Evolutionary conservation across 2,329 filamentous ascomycete genomes (phyloP).

Genomic region (Aspergillus sp.): DNA sequence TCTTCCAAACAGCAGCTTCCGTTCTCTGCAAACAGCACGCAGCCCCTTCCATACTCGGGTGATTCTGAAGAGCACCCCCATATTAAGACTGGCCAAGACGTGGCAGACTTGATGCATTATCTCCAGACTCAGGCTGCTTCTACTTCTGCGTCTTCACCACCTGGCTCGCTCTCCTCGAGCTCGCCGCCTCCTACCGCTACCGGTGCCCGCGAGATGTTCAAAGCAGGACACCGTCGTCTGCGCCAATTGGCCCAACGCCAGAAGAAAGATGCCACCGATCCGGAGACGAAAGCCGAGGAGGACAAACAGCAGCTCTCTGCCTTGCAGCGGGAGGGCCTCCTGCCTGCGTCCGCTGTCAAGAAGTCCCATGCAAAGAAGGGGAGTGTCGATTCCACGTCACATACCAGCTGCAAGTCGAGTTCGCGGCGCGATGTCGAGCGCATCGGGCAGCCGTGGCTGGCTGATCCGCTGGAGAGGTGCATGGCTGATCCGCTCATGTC

Average conservation of each 20-base stretch:
- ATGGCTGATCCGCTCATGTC: constrained; percentile 8
- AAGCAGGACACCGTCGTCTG: constrained; percentile 29
- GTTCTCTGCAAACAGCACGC: neutral
- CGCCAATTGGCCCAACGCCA: constrained; percentile 28
- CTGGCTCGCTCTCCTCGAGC: constrained; percentile 4
- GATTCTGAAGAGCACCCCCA: neutral
- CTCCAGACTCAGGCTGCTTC: neutral
- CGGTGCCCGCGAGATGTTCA: constrained; percentile 22
- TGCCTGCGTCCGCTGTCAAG: constrained; percentile 12
- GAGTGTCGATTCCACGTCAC: constrained; percentile 15
- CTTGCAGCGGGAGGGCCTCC: constrained; percentile 26
- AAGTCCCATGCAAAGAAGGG: constrained; percentile 14
- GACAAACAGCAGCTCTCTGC: constrained; percentile 21
- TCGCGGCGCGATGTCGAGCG: constrained; percentile 29
- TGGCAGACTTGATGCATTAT: neutral
- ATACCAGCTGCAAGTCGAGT: constrained; percentile 13
- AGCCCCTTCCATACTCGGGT: neutral
- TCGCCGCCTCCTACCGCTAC: constrained; percentile 3
- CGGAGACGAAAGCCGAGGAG: constrained; percentile 19
- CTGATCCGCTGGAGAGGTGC: constrained; percentile 16
- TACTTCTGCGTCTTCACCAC: constrained; percentile 7
- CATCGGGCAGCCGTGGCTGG: constrained; percentile 33
- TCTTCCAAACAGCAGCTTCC: neutral
- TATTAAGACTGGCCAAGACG: neutral
- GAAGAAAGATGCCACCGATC: constrained; percentile 16